Evolutionary conservation across 2,329 filamentous ascomycete genomes (phyloP).

Genomic region (Sporothrix schenckii): DNA sequence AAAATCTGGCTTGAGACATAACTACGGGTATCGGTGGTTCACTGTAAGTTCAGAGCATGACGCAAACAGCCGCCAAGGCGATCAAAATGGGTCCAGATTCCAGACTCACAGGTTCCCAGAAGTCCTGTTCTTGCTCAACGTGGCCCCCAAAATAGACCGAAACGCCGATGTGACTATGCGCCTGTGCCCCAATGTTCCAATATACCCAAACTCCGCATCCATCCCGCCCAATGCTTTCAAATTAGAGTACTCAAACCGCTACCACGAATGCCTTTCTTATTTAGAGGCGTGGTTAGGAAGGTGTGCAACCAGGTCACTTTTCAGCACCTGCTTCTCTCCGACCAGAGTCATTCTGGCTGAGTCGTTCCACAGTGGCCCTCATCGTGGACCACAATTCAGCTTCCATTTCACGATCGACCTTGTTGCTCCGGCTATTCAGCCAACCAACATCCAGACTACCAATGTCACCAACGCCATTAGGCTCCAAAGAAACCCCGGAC

Average conservation of each 20-base stretch:
- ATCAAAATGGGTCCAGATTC: neutral
- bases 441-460: constrained; percentile 78
- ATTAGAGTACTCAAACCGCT: neutral
- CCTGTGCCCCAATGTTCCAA: neutral
- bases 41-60: neutral
- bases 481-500: constrained; percentile 48
- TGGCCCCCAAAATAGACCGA: neutral
- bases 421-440: constrained; percentile 82
- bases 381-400: constrained; percentile 73
- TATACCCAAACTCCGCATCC: neutral
- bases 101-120: neutral
- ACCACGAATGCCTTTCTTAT: neutral
- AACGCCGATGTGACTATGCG: neutral
- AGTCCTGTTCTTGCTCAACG: neutral
- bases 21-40: neutral
- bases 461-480: constrained; percentile 59
- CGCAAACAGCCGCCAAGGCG: neutral
- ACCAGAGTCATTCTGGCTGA: constrained; percentile 34
- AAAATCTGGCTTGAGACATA: neutral
- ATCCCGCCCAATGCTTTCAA: neutral
- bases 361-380: constrained; percentile 55
- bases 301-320: neutral
- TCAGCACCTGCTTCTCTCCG: neutral
- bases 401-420: constrained; percentile 81
- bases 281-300: neutral